Conservation (phyloP, 2,329 filamentous ascomycete genomes). For the Talaromyces atroroseus region DNA sequence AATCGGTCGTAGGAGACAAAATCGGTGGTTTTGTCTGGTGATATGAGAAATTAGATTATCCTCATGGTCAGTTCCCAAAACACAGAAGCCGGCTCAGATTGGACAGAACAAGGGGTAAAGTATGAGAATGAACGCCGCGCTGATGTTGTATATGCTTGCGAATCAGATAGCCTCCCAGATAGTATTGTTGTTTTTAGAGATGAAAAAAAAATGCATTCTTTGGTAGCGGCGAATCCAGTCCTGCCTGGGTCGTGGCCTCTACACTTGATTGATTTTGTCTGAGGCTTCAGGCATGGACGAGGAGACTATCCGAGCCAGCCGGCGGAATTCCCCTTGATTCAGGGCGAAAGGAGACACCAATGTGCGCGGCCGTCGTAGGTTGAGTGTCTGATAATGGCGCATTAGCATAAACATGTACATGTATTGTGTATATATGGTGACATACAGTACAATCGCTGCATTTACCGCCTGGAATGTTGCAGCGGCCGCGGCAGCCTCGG, state of each 20-base stretch:
- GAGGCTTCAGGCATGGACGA: slow-evolving; percentile 4
- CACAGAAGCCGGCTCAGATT: slow-evolving; percentile 1
- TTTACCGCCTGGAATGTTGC: slow-evolving; percentile 38
- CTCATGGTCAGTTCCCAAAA: not conserved
- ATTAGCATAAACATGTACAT: not conserved
- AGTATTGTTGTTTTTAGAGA: not conserved
- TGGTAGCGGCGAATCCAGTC: not conserved
- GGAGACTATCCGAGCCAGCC: slow-evolving; percentile 8
- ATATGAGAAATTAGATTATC: not conserved
- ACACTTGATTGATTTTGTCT: slow-evolving; percentile 14
- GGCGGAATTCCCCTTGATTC: slow-evolving; percentile 12
- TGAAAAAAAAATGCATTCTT: not conserved
- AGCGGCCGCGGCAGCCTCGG: slow-evolving; percentile 44
- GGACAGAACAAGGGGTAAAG: not conserved
- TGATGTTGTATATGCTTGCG: slow-evolving; percentile 13
- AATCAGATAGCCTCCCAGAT: slow-evolving; percentile 14
- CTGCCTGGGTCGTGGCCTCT: not conserved
- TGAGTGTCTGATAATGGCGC: slow-evolving; percentile 9
- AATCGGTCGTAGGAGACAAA: no score
- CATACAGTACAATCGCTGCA: slow-evolving; percentile 43
- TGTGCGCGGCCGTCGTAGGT: slow-evolving; percentile 12
- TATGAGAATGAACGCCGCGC: slow-evolving; percentile 11
- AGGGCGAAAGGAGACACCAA: slow-evolving; percentile 13
- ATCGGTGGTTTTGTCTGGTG: not conserved
- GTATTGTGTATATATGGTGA: slow-evolving; percentile 12